These are phyloP conservation scores for Zalaria obscura DNA, from an alignment of 2,329 filamentous ascomycete species.

Conservation along the genomic window DNA sequence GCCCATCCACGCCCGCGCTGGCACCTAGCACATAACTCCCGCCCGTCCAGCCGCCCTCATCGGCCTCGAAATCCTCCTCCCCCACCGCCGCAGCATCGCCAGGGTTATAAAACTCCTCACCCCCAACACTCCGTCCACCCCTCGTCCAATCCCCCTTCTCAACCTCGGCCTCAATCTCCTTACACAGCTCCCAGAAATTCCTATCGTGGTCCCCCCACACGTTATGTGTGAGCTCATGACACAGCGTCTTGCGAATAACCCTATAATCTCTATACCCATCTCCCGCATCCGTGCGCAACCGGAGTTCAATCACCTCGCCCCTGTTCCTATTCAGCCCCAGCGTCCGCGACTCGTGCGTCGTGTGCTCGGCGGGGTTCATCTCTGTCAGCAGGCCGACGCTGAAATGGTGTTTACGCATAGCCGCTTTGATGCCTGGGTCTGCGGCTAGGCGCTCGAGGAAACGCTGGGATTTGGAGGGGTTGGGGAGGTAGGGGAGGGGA, in stretches of 20 bases:
- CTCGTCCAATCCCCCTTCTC: constrained; percentile 63
- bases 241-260: constrained; percentile 80
- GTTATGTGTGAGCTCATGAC: constrained; percentile 91
- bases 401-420: constrained; percentile 77
- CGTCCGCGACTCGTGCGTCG: constrained; percentile 66
- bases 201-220: constrained; percentile 73
- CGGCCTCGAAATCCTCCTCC: constrained; percentile 39
- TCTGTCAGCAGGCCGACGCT: constrained; percentile 77
- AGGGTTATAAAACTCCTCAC: constrained; percentile 44
- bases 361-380: constrained; percentile 83
- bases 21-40: constrained; percentile 53
- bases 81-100: constrained; percentile 16
- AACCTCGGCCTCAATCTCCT: constrained; percentile 78
- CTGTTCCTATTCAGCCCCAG: constrained; percentile 76
- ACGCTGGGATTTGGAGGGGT: constrained; percentile 53
- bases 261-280: constrained; percentile 90
- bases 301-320: constrained; percentile 81
- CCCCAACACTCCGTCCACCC: constrained; percentile 49
- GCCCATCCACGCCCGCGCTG: too few species aligned
- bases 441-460: constrained; percentile 64
- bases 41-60: constrained; percentile 64
- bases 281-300: constrained; percentile 82
- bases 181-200: constrained; percentile 80
- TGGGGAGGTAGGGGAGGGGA: constrained; percentile 63
- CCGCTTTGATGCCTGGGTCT: constrained; percentile 71